These are phyloP conservation scores for Thermothielavioides terrestris DNA, from an alignment of 495 filamentous ascomycete species.

Conservation along the genomic window DNA sequence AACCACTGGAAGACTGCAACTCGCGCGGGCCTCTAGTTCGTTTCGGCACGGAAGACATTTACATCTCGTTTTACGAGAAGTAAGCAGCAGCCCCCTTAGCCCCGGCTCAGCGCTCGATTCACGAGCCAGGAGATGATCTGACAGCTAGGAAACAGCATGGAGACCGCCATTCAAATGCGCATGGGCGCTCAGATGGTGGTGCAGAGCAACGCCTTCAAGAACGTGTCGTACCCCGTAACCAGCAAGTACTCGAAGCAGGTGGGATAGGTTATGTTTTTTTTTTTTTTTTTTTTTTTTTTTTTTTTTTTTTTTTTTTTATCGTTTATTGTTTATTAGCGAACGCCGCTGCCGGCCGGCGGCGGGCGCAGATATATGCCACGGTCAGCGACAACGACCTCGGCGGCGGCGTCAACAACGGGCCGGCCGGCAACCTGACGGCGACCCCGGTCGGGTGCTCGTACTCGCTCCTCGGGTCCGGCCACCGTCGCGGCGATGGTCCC, in stretches of 20 bases:
- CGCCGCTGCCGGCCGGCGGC: not conserved
- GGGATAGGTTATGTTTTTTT: constrained; percentile 11
- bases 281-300: not conserved
- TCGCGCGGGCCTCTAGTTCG: constrained; percentile 52
- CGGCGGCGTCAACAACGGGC: constrained; percentile 37
- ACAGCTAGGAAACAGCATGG: constrained; percentile 24
- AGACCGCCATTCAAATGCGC: constrained; percentile 56
- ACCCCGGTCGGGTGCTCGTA: constrained; percentile 45
- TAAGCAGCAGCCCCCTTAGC: no score
- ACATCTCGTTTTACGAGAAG: constrained; percentile 37
- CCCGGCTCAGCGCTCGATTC: not conserved
- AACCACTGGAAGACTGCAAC: constrained; percentile 54
- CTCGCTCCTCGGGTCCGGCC: constrained; percentile 32
- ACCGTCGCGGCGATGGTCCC: constrained; percentile 39
- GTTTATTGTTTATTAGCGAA: not conserved
- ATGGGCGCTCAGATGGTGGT: constrained; percentile 56
- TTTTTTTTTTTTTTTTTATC: not conserved
- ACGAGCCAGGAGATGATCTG: not conserved
- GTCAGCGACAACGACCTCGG: constrained; percentile 50
- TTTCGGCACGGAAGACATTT: constrained; percentile 52
- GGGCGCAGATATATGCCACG: constrained; percentile 28
- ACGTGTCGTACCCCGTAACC: constrained; percentile 40
- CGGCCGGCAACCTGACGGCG: constrained; percentile 36
- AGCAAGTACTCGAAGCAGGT: constrained; percentile 48
- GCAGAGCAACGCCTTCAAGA: constrained; percentile 50